Evolutionary conservation across 1,284 basidiomycete species (phyloP).

Genomic region (Nidula niveotomentosa): DNA sequence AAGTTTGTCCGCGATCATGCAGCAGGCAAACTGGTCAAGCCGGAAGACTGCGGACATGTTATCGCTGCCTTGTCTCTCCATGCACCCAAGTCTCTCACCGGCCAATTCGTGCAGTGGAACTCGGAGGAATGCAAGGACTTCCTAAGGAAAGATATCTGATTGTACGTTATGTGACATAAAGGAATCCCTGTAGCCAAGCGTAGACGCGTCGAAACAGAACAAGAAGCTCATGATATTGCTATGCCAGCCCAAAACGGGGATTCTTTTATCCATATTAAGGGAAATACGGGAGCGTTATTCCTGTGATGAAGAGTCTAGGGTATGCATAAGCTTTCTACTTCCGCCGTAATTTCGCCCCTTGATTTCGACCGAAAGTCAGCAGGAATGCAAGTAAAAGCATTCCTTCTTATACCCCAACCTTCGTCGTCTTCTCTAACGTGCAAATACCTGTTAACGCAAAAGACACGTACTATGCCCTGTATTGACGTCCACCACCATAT

Average conservation of each 20-base stretch:
- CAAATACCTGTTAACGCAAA: not conserved
- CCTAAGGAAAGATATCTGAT: conserved; percentile 25
- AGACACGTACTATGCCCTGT: conserved; percentile 21
- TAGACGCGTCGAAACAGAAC: not conserved
- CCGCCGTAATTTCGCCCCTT: no score
- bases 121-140: conserved; percentile 60
- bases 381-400: no score
- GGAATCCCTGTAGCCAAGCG: no score
- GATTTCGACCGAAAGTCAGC: no score
- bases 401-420: no score
- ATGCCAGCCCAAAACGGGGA: not conserved
- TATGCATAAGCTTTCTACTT: no score
- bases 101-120: conserved; percentile 77
- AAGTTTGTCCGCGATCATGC: conserved; percentile 61
- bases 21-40: conserved; percentile 67
- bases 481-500: conserved; percentile 77
- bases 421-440: not conserved
- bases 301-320: no score
- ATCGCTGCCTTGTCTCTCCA: conserved; percentile 66
- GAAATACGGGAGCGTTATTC: not conserved
- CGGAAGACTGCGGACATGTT: conserved; percentile 73
- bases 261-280: not conserved
- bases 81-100: conserved; percentile 60
- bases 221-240: not conserved
- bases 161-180: not conserved